Conservation (phyloP, 305 asterid genomes). For the Fraxinus xanthoxyloides region DNA sequence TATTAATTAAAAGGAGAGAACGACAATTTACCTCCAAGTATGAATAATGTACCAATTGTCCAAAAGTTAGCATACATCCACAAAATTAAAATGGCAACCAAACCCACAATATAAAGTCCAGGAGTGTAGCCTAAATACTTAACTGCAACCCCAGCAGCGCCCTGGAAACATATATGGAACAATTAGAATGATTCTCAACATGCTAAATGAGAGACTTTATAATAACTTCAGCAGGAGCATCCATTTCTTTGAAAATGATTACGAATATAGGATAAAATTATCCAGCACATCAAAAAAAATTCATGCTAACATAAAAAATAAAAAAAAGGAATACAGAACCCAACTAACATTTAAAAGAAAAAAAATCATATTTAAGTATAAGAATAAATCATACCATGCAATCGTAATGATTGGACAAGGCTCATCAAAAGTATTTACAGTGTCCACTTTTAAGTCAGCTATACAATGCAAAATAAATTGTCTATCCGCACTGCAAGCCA, state of each 20-base stretch:
- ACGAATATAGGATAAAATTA: slow-evolving; percentile 6
- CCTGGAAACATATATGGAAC: slow-evolving; percentile 58
- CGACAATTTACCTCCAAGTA: slow-evolving; percentile 81
- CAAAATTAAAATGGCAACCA: slow-evolving; percentile 73
- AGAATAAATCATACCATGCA: not conserved
- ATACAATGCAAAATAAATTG: not conserved
- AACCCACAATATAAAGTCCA: slow-evolving; percentile 94
- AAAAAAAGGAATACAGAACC: slow-evolving; percentile 1
- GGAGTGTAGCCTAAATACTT: slow-evolving; percentile 97
- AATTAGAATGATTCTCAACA: slow-evolving; percentile 11
- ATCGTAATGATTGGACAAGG: not conserved
- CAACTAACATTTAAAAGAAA: not conserved
- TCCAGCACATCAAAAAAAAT: slow-evolving; percentile 9
- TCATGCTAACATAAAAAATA: not conserved
- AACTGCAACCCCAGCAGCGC: slow-evolving; percentile 91
- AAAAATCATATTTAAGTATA: not conserved
- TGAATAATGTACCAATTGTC: slow-evolving; percentile 88
- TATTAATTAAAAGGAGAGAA: slow-evolving; percentile 21
- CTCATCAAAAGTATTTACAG: not conserved
- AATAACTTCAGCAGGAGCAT: slow-evolving; percentile 21
- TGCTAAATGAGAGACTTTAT: slow-evolving; percentile 7
- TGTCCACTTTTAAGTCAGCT: slow-evolving; percentile 2
- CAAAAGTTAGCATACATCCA: slow-evolving; percentile 99
- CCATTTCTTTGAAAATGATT: slow-evolving; percentile 11
- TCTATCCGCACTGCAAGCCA: not conserved